These are phyloP conservation scores for Diphasiastrum complanatum DNA, from an alignment of 83 land plant genomes.

Conservation along the genomic window DNA sequence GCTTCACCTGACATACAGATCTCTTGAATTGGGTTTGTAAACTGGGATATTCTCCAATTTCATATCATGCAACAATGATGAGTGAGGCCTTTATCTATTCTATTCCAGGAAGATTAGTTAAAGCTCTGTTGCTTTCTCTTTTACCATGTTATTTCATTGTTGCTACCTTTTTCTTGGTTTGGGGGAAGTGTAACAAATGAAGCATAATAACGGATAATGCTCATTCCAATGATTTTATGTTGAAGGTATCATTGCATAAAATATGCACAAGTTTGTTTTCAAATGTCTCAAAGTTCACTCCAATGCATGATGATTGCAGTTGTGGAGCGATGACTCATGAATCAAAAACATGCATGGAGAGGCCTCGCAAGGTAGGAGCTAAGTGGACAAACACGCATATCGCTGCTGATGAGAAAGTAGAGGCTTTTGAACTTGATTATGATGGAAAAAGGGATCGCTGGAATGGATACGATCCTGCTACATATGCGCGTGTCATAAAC, in stretches of 20 bases:
- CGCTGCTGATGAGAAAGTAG: conserved; percentile 89
- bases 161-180: too few relatives aligned
- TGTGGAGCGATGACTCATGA: conserved; percentile 97
- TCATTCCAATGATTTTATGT: background rate
- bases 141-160: too few relatives aligned
- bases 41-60: too few relatives aligned
- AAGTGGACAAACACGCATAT: conserved; percentile 69
- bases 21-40: too few relatives aligned
- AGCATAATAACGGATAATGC: too few relatives aligned
- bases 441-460: conserved; percentile 94
- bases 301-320: conserved; percentile 20
- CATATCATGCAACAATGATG: too few relatives aligned
- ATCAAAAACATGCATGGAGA: conserved; percentile 69
- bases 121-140: too few relatives aligned
- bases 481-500: conserved; percentile 66
- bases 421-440: conserved; percentile 84
- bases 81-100: too few relatives aligned
- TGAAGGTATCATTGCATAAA: background rate
- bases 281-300: background rate
- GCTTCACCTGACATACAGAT: too few relatives aligned
- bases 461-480: conserved; percentile 88
- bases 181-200: too few relatives aligned
- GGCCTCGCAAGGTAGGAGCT: conserved; percentile 80
- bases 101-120: too few relatives aligned
- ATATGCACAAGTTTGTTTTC: background rate